Evolutionary conservation across 352 stramenopile genomes (phyloP).

Genomic region (Phytophthora idaei): DNA sequence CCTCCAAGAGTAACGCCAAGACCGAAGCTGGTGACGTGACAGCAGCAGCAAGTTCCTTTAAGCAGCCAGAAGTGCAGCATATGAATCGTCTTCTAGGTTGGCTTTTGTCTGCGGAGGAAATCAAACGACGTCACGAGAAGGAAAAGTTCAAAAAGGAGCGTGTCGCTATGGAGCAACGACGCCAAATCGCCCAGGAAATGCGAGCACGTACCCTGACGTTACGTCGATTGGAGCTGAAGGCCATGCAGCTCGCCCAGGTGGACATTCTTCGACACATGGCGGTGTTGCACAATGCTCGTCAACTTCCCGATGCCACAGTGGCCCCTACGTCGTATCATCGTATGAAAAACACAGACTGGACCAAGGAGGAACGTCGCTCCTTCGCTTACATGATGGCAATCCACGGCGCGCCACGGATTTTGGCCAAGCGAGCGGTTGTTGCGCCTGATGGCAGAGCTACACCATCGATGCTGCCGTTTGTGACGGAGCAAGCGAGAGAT

Average conservation of each 20-base stretch:
- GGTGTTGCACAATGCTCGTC: constrained; percentile 65
- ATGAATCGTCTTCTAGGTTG: constrained; percentile 90
- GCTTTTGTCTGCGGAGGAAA: constrained; percentile 86
- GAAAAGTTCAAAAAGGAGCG: constrained; percentile 84
- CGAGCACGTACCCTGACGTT: constrained; percentile 63
- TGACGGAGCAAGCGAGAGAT: constrained; percentile 39
- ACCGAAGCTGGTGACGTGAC: constrained; percentile 20
- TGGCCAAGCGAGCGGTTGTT: constrained; percentile 64
- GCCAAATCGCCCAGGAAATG: constrained; percentile 74
- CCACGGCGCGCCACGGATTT: constrained; percentile 76
- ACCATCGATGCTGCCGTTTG: constrained; percentile 36
- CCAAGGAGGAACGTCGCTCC: constrained; percentile 81
- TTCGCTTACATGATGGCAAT: constrained; percentile 83
- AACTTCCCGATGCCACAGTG: constrained; percentile 54
- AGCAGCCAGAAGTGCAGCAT: constrained; percentile 88
- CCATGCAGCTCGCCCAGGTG: constrained; percentile 83
- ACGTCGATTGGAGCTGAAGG: constrained; percentile 82
- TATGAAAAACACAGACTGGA: constrained; percentile 85
- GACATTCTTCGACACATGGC: constrained; percentile 79
- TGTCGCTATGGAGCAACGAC: constrained; percentile 67
- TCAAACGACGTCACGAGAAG: constrained; percentile 82
- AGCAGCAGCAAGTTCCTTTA: constrained; percentile 58
- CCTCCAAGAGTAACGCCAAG: constrained; percentile 38
- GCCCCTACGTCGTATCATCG: constrained; percentile 54
- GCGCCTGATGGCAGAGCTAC: constrained; percentile 32